Percentiles rank a stretch among this genome's conserved stretches.
phyloP scores from a whole-genome alignment of 192 early-diverging fungal genomes.

The Backusella liffmaniae region DNA sequence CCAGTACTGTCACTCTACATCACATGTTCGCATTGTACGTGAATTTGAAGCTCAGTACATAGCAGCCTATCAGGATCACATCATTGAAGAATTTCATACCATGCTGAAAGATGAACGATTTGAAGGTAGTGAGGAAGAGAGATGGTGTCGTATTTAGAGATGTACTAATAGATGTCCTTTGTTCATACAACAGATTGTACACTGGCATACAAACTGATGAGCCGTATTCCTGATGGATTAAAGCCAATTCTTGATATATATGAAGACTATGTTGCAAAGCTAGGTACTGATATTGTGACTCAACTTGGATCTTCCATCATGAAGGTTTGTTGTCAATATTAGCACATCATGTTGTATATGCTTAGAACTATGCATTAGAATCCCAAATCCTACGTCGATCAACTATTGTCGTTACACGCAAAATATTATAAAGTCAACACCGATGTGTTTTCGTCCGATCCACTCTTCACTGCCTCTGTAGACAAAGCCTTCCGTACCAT shows the following conservation, averaged over 20 bases:
- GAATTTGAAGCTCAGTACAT: slow-evolving; percentile 79
- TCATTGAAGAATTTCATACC: slow-evolving; percentile 65
- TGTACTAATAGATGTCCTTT: neutral
- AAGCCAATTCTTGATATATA: slow-evolving; percentile 57
- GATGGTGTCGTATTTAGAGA: neutral
- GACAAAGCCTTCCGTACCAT: slow-evolving; percentile 82
- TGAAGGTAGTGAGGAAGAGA: slow-evolving; percentile 41
- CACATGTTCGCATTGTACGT: slow-evolving; percentile 62
- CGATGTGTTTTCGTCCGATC: slow-evolving; percentile 64
- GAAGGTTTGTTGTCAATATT: neutral
- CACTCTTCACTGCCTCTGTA: slow-evolving; percentile 69
- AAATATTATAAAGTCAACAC: slow-evolving; percentile 60
- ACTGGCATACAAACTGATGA: slow-evolving; percentile 63
- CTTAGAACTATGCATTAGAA: slow-evolving; percentile 47
- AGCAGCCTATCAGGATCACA: slow-evolving; percentile 56
- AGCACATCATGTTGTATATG: neutral
- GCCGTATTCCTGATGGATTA: slow-evolving; percentile 64
- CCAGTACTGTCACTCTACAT: slow-evolving; percentile 64
- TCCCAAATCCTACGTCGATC: slow-evolving; percentile 69
- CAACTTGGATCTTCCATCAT: slow-evolving; percentile 32
- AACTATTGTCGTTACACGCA: slow-evolving; percentile 58
- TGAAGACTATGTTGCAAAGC: slow-evolving; percentile 60
- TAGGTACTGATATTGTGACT: slow-evolving; percentile 55
- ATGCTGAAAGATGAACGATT: slow-evolving; percentile 66
- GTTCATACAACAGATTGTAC: slow-evolving; percentile 52